These are phyloP conservation scores for Glycyrrhiza uralensis DNA, from an alignment of 306 rosid species.

Conservation along the genomic window DNA sequence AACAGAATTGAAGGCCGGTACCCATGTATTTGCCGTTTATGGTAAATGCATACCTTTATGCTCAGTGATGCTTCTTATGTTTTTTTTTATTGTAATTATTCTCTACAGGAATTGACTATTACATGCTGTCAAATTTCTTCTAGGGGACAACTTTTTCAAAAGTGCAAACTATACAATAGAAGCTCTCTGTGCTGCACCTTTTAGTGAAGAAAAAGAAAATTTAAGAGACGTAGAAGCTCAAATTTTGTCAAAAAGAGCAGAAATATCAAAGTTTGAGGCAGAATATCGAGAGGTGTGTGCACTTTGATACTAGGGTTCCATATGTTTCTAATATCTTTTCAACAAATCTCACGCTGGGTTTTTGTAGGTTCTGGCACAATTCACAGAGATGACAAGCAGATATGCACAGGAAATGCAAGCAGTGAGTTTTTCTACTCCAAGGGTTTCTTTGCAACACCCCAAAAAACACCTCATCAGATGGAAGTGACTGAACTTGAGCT, in stretches of 20 bases:
- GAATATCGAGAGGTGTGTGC: constrained; percentile 92
- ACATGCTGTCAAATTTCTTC: constrained; percentile 22
- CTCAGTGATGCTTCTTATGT: constrained; percentile 5
- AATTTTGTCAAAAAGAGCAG: constrained; percentile 84
- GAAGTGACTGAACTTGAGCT: neutral
- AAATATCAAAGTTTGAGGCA: constrained; percentile 87
- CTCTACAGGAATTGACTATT: constrained; percentile 9
- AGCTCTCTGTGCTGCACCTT: constrained; percentile 73
- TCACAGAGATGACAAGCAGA: constrained; percentile 89
- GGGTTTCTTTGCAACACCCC: neutral
- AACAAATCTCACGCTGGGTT: constrained; percentile 15
- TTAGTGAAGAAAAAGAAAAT: constrained; percentile 69
- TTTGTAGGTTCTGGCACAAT: constrained; percentile 85
- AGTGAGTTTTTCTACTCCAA: constrained; percentile 46
- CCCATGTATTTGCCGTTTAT: constrained; percentile 90
- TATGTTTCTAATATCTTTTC: constrained; percentile 5
- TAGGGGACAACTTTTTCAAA: constrained; percentile 97
- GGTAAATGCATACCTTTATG: constrained; percentile 46
- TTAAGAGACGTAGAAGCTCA: constrained; percentile 73
- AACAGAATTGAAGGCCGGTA: constrained; percentile 87
- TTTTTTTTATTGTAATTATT: constrained; percentile 20
- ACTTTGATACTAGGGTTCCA: constrained; percentile 16
- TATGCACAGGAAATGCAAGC: constrained; percentile 92
- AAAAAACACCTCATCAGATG: neutral
- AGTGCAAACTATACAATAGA: constrained; percentile 94